Percentiles rank a stretch among this genome's conserved stretches.
phyloP scores from a whole-genome alignment of 352 stramenopile species.

The Phytophthora pluvialis region DNA sequence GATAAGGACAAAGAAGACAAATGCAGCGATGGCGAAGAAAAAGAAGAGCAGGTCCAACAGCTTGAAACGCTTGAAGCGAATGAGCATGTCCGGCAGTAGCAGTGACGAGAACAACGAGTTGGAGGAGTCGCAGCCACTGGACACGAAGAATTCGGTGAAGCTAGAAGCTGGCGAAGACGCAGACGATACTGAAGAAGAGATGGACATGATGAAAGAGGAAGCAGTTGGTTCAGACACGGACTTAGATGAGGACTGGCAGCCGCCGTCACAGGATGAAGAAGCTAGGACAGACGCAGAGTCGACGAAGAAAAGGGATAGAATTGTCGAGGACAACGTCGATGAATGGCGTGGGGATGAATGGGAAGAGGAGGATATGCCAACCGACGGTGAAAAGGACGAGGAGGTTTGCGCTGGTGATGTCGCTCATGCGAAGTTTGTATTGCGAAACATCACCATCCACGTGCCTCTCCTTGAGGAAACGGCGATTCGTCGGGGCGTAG shows the following conservation, averaged over 20 bases:
- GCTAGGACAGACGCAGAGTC: not conserved
- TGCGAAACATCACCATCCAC: conserved; percentile 37
- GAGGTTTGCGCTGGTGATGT: conserved; percentile 18
- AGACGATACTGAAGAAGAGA: conserved; percentile 5
- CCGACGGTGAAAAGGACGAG: conserved; percentile 14
- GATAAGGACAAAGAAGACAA: not conserved
- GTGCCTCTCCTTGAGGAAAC: conserved; percentile 40
- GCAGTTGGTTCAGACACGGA: conserved; percentile 17
- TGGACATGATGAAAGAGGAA: not conserved
- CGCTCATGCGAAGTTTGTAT: conserved; percentile 33
- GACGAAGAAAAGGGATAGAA: conserved; percentile 12
- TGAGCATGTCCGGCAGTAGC: conserved; percentile 1
- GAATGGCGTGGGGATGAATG: conserved; percentile 27
- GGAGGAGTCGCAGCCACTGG: not conserved
- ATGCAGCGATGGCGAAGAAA: not conserved
- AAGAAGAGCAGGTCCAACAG: not conserved
- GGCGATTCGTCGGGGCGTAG: conserved; percentile 40
- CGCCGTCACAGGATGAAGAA: conserved; percentile 12
- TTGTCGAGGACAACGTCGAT: conserved; percentile 20
- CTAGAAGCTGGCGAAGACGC: conserved; percentile 6
- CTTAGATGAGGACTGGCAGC: conserved; percentile 18
- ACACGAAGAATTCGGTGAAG: not conserved
- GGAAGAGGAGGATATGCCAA: conserved; percentile 5
- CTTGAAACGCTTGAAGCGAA: conserved; percentile 6
- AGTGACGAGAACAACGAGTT: conserved; percentile 13